Evolutionary conservation across 1,284 basidiomycete species (phyloP), one percentile per base, ranked within the genome.

Genomic region (Athelia sp.): DNA sequence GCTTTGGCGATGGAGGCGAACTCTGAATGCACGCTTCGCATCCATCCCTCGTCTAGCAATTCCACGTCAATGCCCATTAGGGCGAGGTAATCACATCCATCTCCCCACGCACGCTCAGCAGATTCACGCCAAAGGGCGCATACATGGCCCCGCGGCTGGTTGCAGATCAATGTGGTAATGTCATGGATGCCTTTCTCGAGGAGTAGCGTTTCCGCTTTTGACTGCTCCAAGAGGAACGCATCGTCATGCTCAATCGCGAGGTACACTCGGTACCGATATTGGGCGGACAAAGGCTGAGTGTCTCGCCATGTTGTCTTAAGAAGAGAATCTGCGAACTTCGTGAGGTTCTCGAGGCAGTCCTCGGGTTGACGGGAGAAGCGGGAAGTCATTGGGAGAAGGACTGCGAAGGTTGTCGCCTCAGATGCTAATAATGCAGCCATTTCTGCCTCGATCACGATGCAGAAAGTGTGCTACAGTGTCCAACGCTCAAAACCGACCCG

Each of bases 371-470:
- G 24, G 0, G 62, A 62, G 2, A 75, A 72, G 1, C 75, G 68
- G 14, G 81, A 82, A 1, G 81, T 81, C 52, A 82, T 70, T 1
- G 81, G 81, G 10, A 82, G 71, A 10, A 82, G 65, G 42, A 82
- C 67, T 0, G 74, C 81, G 52, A 79, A 78, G 4, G 61, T 71
- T 51, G 69, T 65, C 0, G 55, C 58, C n/a, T 66, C 59, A 0
- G 59, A 52, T 4, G 60, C 54, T 6, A 81, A 62, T 43, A 73
- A 52, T 54, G 52, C 43, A 71, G 57, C 15, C 21, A 45, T 22
- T 54, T 46, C 31, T 70, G 51, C 22, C 52, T 40, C 2, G 54
- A 47, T n/a, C n/a, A n/a, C n/a, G n/a, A n/a, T n/a, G n/a, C n/a
- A n/a, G n/a, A n/a, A n/a, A n/a, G n/a, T n/a, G n/a, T n/a, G n/a